These are phyloP conservation scores for Phalaenopsis hybrid DNA, from an alignment of 116 monocot genomes.

Conservation along the genomic window DNA sequence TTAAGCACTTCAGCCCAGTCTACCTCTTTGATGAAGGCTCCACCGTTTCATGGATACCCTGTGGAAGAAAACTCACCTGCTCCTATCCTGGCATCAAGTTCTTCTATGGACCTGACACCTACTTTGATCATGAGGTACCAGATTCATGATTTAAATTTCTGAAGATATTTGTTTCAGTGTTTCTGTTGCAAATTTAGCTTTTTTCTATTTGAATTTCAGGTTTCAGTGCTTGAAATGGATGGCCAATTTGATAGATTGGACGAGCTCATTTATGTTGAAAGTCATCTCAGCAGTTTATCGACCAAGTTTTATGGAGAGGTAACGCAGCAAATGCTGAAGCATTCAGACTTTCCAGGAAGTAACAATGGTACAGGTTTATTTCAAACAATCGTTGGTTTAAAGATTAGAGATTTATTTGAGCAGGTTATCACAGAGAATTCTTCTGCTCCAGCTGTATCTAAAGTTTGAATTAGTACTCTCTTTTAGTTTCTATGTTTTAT, in stretches of 20 bases:
- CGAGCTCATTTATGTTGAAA: conserved; percentile 96
- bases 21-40: conserved; percentile 98
- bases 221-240: conserved; percentile 93
- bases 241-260: conserved; percentile 94
- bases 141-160: background rate
- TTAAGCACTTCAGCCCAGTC: conserved; percentile 74
- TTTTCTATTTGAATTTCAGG: conserved; percentile 16
- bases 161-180: background rate
- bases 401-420: conserved; percentile 82
- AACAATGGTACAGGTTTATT: conserved; percentile 94
- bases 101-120: conserved; percentile 69
- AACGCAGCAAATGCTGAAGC: conserved; percentile 92
- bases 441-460: conserved; percentile 34
- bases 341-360: conserved; percentile 86
- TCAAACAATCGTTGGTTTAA: conserved; percentile 85
- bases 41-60: conserved; percentile 86
- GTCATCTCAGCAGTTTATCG: conserved; percentile 86
- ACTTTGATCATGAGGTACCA: conserved; percentile 66
- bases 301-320: conserved; percentile 96
- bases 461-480: conserved; percentile 22
- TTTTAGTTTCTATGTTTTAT: no score
- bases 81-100: conserved; percentile 98
- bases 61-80: conserved; percentile 86
- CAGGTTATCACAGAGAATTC: conserved; percentile 60
- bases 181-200: background rate